Conservation (phyloP, 1,284 basidiomycete genomes). For the Psilocybe mexicana region DNA sequence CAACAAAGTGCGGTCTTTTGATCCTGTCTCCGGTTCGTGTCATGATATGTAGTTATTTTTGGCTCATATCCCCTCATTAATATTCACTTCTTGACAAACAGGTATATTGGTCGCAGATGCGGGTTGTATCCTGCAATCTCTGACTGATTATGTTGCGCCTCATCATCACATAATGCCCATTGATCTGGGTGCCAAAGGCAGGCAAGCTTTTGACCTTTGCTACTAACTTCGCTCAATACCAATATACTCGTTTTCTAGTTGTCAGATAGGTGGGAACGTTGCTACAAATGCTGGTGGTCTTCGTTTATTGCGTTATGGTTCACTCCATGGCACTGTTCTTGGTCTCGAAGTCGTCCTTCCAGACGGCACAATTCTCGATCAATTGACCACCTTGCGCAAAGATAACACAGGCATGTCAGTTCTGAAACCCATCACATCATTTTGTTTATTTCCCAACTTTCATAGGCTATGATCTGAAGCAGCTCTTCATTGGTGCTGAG, state of each 20-base stretch:
- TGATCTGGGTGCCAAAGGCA: constrained; percentile 97
- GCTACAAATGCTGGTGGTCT: constrained; percentile 98
- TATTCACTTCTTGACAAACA: constrained; percentile 27
- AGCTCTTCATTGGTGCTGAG: constrained; percentile 97
- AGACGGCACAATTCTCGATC: constrained; percentile 93
- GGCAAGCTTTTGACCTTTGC: constrained; percentile 44
- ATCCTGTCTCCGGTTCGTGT: constrained; percentile 80
- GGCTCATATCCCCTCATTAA: background rate
- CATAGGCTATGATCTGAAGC: constrained; percentile 96
- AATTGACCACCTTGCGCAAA: constrained; percentile 85
- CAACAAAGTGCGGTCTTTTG: constrained; percentile 88
- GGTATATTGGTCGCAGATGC: constrained; percentile 83
- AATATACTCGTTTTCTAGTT: constrained; percentile 49
- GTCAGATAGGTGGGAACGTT: constrained; percentile 98
- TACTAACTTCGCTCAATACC: background rate
- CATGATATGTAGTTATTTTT: constrained; percentile 9
- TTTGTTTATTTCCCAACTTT: background rate
- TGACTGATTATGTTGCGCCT: constrained; percentile 86
- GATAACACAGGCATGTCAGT: constrained; percentile 87
- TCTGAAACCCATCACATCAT: background rate
- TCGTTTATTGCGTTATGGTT: constrained; percentile 92
- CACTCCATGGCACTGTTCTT: constrained; percentile 92
- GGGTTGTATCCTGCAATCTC: constrained; percentile 91
- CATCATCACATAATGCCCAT: constrained; percentile 97
- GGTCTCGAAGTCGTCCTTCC: constrained; percentile 98